Evolutionary conservation across 148 eudicot genomes (phyloP).

Genomic region (Rhododendron simsii): DNA sequence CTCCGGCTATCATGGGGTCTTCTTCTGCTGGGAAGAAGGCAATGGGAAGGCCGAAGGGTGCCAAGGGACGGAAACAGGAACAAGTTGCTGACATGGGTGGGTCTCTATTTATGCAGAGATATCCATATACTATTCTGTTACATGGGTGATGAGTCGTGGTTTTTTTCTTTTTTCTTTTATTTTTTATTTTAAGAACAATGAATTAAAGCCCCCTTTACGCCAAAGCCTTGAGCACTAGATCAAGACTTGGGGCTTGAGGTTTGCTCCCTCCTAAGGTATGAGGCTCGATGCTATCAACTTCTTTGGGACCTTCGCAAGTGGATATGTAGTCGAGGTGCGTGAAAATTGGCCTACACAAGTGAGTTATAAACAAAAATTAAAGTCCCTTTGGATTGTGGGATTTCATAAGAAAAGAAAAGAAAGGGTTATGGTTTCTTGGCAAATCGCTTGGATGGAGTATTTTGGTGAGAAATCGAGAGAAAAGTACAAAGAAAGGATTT

Average conservation of each 20-base stretch:
- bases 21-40: slow-evolving; percentile 16
- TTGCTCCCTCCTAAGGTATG: too few relatives aligned
- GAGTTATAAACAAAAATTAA: too few relatives aligned
- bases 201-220: neutral
- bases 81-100: slow-evolving; percentile 24
- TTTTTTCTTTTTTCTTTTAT: too few relatives aligned
- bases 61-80: slow-evolving; percentile 23
- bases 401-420: neutral
- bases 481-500: neutral
- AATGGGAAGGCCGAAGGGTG: slow-evolving; percentile 48
- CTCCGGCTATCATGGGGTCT: neutral
- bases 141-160: neutral
- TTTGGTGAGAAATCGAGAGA: neutral
- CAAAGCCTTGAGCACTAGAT: too few relatives aligned
- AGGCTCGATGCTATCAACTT: neutral
- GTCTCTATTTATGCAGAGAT: neutral
- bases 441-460: too few relatives aligned
- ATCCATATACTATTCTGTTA: neutral
- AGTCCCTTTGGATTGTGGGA: neutral
- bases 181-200: neutral
- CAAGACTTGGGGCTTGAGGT: neutral
- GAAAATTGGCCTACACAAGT: too few relatives aligned
- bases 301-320: too few relatives aligned
- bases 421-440: too few relatives aligned
- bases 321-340: too few relatives aligned